Percentiles rank a stretch among this genome's conserved stretches.
Conservation (phyloP, 441 rosid genomes). For the Rhodomyrtus psidioides region DNA sequence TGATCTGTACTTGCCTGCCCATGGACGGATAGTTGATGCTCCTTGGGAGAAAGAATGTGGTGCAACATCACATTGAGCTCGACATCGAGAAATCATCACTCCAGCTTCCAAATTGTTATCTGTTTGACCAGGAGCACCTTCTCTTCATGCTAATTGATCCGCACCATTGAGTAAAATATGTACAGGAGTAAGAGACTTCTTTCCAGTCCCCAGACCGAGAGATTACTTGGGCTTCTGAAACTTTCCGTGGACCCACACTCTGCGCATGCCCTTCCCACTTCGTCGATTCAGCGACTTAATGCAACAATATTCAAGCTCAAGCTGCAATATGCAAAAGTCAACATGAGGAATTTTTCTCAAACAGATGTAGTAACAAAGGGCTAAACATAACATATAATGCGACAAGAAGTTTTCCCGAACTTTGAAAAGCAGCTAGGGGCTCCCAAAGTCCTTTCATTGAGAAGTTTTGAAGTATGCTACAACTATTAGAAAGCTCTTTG, state of each 20-base stretch:
- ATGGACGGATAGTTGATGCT: not conserved
- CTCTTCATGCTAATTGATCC: not conserved
- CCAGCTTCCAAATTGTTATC: not conserved
- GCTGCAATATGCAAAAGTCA: slow-evolving; percentile 26
- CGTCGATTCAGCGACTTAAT: slow-evolving; percentile 61
- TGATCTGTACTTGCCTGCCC: not conserved
- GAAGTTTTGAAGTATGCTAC: not conserved
- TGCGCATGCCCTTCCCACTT: slow-evolving; percentile 60
- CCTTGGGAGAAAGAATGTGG: not conserved
- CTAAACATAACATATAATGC: not conserved
- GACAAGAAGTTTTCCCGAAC: not conserved
- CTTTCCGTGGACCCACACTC: slow-evolving; percentile 96
- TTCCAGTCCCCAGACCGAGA: not conserved
- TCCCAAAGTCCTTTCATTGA: not conserved
- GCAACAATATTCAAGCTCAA: slow-evolving; percentile 82
- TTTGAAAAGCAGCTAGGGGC: not conserved
- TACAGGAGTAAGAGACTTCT: not conserved
- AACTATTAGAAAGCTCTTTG: not conserved
- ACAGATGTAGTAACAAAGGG: not conserved
- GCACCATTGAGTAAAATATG: fast-evolving
- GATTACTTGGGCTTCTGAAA: slow-evolving; percentile 48
- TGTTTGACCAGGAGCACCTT: not conserved
- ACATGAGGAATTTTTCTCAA: not conserved
- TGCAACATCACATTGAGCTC: not conserved
- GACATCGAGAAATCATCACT: not conserved